Conservation (phyloP, 805 yeast species). For the Lachancea lanzarotensis region DNA sequence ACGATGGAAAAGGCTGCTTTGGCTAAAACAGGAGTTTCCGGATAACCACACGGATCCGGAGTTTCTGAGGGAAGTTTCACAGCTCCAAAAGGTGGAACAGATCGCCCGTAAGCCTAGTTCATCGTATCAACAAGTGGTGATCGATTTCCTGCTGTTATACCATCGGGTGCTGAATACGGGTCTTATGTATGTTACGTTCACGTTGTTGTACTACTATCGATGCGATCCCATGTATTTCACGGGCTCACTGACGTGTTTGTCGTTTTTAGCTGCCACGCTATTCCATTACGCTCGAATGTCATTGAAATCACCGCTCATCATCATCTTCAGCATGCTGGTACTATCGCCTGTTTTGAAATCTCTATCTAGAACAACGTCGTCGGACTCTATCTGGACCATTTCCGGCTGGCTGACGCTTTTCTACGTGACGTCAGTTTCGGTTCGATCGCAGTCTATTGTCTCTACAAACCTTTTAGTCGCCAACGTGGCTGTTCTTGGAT, state of each 20-base stretch:
- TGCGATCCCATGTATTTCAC: constrained; percentile 20
- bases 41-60: constrained; percentile 84
- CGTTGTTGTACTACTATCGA: constrained; percentile 20
- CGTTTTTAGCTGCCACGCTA: constrained; percentile 1
- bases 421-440: constrained; percentile 40
- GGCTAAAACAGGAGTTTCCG: constrained; percentile 79
- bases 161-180: constrained; percentile 47
- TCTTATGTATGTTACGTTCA: constrained; percentile 60
- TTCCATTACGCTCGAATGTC: constrained; percentile 18
- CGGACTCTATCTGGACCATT: constrained; percentile 93
- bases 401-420: constrained; percentile 70
- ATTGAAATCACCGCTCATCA: constrained; percentile 60
- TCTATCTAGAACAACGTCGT: constrained; percentile 78
- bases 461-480: constrained; percentile 80
- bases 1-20: constrained; percentile 80
- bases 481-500: constrained; percentile 83
- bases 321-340: constrained; percentile 63
- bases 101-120: constrained; percentile 16
- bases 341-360: constrained; percentile 88
- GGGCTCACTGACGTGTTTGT: constrained; percentile 15
- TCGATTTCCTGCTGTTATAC: constrained; percentile 24
- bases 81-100: constrained; percentile 11
- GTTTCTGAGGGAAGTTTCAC: constrained; percentile 42
- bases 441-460: constrained; percentile 41
- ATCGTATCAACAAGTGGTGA: constrained; percentile 15